Conservation (phyloP, 371 early-diverging fungal species). For the Mucor plumbeus region DNA sequence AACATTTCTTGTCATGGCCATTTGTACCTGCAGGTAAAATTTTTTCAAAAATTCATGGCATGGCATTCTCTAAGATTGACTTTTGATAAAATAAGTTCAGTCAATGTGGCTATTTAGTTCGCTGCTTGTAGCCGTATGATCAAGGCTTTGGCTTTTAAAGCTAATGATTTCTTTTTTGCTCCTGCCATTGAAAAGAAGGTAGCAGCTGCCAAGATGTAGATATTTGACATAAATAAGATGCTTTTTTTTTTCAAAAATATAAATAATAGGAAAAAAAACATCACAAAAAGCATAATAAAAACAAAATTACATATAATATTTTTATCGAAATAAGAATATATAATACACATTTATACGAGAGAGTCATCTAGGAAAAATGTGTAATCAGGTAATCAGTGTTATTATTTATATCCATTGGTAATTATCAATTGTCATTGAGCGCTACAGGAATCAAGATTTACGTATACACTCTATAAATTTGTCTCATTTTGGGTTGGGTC, state of each 20-base stretch:
- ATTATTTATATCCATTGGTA: too few relatives aligned
- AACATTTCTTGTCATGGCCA: conserved; percentile 74
- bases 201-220: neutral
- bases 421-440: too few relatives aligned
- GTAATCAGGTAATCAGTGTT: too few relatives aligned
- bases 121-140: conserved; percentile 67
- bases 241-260: too few relatives aligned
- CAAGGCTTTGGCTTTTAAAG: conserved; percentile 39
- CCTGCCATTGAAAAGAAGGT: conserved; percentile 27
- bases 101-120: conserved; percentile 77
- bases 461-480: too few relatives aligned
- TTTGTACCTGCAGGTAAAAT: conserved; percentile 77
- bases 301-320: neutral
- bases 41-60: too few relatives aligned
- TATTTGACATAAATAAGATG: neutral
- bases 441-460: too few relatives aligned
- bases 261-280: neutral
- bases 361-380: too few relatives aligned
- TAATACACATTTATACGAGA: too few relatives aligned
- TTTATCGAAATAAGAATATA: too few relatives aligned
- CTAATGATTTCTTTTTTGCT: conserved; percentile 41
- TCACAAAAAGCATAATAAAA: neutral
- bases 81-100: conserved; percentile 57
- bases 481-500: too few relatives aligned
- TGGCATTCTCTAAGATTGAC: too few relatives aligned